Evolutionary conservation across 2,329 filamentous ascomycete genomes (phyloP).

Genomic region (Penicillium sp.): DNA sequence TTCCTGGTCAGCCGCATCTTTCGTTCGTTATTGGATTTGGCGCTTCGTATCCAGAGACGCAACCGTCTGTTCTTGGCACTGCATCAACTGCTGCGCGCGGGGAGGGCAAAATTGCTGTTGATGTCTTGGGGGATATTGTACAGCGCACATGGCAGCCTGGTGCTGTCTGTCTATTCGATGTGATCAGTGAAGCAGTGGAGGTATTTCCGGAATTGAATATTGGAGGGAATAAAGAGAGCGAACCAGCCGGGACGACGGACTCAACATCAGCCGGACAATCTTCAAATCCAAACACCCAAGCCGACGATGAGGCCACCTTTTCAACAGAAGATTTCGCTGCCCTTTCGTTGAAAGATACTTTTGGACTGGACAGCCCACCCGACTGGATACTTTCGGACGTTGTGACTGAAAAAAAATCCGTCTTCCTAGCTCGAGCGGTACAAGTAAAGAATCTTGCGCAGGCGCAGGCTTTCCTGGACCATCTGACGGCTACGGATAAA

Average conservation of each 20-base stretch:
- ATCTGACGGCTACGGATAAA: slow-evolving; percentile 81
- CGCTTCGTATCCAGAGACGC: slow-evolving; percentile 71
- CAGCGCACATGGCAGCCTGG: slow-evolving; percentile 71
- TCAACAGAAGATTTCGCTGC: slow-evolving; percentile 29
- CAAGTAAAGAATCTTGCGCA: slow-evolving; percentile 70
- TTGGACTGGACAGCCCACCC: slow-evolving; percentile 48
- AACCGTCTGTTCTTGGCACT: slow-evolving; percentile 75
- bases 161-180: slow-evolving; percentile 84
- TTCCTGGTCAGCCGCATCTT: slow-evolving; percentile 62
- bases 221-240: slow-evolving; percentile 28
- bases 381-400: slow-evolving; percentile 76
- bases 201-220: slow-evolving; percentile 60
- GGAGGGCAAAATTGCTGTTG: slow-evolving; percentile 72
- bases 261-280: slow-evolving; percentile 4
- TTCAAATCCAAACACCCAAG: background rate
- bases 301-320: background rate
- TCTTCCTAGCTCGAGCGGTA: slow-evolving; percentile 80
- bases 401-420: slow-evolving; percentile 80
- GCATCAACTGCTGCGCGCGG: slow-evolving; percentile 76
- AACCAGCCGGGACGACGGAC: slow-evolving; percentile 12
- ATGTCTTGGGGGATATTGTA: slow-evolving; percentile 69
- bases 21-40: slow-evolving; percentile 68
- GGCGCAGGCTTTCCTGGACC: slow-evolving; percentile 71
- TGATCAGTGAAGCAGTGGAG: slow-evolving; percentile 70
- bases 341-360: slow-evolving; percentile 32